phyloP scores from a whole-genome alignment of 306 rosid species.

The Castanospermum australe region DNA sequence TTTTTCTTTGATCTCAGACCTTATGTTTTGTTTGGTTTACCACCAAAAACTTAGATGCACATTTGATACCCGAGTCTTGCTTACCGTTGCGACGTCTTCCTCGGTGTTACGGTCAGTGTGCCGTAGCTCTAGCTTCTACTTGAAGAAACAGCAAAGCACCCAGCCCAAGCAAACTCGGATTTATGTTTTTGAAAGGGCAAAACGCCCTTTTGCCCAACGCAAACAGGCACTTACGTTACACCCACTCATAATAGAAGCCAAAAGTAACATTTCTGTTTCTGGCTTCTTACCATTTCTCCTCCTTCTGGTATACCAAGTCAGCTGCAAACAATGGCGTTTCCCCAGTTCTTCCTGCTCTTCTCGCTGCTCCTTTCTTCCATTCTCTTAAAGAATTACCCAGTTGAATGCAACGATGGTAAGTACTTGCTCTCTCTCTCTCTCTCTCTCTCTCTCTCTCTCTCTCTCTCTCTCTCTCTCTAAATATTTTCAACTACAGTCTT shows the following conservation, averaged over 20 bases:
- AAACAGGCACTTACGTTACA: conserved; percentile 1
- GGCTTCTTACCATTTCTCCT: too few species aligned
- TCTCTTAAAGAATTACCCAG: conserved; percentile 46
- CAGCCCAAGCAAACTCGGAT: neutral
- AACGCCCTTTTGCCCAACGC: too few species aligned
- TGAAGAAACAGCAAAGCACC: conserved; percentile 29
- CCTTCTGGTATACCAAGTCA: neutral
- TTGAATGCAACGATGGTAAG: conserved; percentile 55
- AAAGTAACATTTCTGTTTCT: too few species aligned
- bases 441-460: neutral
- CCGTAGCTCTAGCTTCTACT: conserved; percentile 31
- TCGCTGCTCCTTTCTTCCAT: conserved; percentile 45
- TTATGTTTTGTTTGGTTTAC: too few species aligned
- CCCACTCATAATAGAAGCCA: conserved; percentile 14
- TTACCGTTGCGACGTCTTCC: conserved; percentile 34
- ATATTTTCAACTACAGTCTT: neutral
- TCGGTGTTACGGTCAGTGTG: conserved; percentile 32
- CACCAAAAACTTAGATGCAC: too few species aligned
- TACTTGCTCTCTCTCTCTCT: neutral
- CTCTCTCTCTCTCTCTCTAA: neutral
- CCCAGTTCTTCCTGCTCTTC: conserved; percentile 31
- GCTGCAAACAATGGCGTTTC: conserved; percentile 39
- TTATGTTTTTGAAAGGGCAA: too few species aligned
- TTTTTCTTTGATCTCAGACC: too few species aligned
- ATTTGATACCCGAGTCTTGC: too few species aligned